Evolutionary conservation across 2,329 filamentous ascomycete species (phyloP).

Genomic region (Sclerotinia nivalis): DNA sequence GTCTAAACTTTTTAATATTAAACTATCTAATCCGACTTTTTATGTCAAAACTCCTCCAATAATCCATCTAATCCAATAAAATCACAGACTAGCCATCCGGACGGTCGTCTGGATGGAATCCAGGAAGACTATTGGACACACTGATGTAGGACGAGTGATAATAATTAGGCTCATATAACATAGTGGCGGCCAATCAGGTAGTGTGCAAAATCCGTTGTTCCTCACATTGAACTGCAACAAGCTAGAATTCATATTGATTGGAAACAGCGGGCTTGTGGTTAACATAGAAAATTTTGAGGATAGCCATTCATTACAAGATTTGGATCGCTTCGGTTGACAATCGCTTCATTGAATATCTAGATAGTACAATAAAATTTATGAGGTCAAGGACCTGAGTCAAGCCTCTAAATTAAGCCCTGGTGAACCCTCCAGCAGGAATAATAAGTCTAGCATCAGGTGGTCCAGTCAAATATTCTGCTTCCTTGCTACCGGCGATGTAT

Average conservation of each 20-base stretch:
- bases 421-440: slow-evolving; percentile 10
- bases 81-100: no score
- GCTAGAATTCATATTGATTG: neutral
- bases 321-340: neutral
- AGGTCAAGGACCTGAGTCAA: slow-evolving; percentile 33
- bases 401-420: neutral
- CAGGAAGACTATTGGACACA: no score
- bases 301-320: neutral
- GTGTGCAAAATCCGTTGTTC: neutral
- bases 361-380: neutral
- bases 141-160: no score
- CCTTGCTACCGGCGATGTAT: neutral
- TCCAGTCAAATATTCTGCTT: neutral
- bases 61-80: no score
- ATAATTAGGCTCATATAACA: no score
- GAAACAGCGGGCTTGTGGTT: neutral
- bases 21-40: no score
- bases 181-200: neutral
- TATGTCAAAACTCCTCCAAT: no score
- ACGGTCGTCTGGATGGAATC: no score
- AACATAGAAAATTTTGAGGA: neutral
- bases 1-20: no score
- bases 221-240: neutral
- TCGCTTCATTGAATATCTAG: neutral
- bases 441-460: neutral